Evolutionary conservation across 2,329 filamentous ascomycete genomes (phyloP).

Genomic region (Rhytidhysteron rufulum): DNA sequence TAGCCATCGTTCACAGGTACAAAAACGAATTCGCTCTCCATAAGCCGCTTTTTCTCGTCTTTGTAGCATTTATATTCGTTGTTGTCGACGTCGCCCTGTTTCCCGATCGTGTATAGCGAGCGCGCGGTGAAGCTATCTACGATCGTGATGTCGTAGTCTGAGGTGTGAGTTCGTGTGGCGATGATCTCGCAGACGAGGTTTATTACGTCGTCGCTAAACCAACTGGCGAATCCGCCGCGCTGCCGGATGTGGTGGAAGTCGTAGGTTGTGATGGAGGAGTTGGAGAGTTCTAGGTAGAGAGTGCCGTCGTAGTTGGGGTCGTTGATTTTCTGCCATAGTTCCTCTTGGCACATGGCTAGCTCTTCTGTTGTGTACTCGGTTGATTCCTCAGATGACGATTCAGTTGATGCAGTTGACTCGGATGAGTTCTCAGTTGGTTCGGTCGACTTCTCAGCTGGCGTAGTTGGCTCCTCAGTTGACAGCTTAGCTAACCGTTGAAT

Average conservation of each 20-base stretch:
- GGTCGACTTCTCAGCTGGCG: too few species aligned
- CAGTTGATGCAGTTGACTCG: too few species aligned
- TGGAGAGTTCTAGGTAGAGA: not conserved
- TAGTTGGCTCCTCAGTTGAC: not conserved
- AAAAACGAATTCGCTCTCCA: not conserved
- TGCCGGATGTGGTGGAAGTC: not conserved
- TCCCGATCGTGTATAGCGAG: not conserved
- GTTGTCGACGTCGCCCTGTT: not conserved
- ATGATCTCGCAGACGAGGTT: not conserved
- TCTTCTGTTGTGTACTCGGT: not conserved
- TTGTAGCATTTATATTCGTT: not conserved
- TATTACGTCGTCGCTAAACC: not conserved
- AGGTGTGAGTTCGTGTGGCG: not conserved
- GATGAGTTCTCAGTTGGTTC: too few species aligned
- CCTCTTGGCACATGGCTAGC: not conserved
- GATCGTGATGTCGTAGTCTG: not conserved
- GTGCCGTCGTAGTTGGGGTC: not conserved
- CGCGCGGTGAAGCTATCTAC: not conserved
- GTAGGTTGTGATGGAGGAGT: not conserved
- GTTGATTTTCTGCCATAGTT: not conserved
- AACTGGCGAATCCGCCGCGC: not conserved
- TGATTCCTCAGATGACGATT: not conserved
- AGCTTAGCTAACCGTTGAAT: not conserved
- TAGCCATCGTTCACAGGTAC: not conserved
- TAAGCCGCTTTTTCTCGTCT: not conserved